These are phyloP conservation scores for Ogataea ramenticola DNA, from an alignment of 805 yeast genomes.

Conservation along the genomic window DNA sequence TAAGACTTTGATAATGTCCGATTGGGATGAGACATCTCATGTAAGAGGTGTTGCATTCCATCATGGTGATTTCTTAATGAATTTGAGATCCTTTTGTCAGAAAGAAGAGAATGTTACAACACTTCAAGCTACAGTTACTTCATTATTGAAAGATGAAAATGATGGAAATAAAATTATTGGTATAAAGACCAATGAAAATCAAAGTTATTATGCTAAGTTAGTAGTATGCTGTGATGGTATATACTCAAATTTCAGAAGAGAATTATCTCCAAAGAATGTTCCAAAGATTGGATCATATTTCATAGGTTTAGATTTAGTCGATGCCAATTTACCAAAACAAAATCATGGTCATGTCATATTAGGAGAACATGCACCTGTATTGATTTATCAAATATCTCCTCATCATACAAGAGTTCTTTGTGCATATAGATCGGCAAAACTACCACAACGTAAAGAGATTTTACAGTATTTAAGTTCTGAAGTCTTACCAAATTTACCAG, in stretches of 20 bases:
- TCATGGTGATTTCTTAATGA: conserved; percentile 81
- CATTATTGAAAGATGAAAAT: conserved; percentile 46
- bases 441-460: conserved; percentile 59
- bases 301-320: conserved; percentile 68
- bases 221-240: conserved; percentile 90
- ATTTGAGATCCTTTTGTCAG: conserved; percentile 64
- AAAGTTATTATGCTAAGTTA: conserved; percentile 48
- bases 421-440: conserved; percentile 66
- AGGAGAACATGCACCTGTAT: conserved; percentile 80
- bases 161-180: conserved; percentile 60
- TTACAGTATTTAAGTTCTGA: conserved; percentile 48
- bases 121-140: conserved; percentile 78
- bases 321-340: conserved; percentile 70
- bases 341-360: conserved; percentile 86
- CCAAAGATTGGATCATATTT: conserved; percentile 79
- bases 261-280: conserved; percentile 48
- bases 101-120: conserved; percentile 68
- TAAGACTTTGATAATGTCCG: conserved; percentile 37
- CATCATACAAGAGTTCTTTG: conserved; percentile 83
- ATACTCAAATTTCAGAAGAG: conserved; percentile 84
- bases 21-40: conserved; percentile 52
- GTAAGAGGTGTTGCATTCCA: conserved; percentile 82
- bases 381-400: conserved; percentile 81
- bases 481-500: conserved; percentile 69
- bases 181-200: conserved; percentile 47